Base-by-base conservation (phyloP, 2,329 filamentous ascomycete species). In the Phaeosphaeriaceae sp. region DNA sequence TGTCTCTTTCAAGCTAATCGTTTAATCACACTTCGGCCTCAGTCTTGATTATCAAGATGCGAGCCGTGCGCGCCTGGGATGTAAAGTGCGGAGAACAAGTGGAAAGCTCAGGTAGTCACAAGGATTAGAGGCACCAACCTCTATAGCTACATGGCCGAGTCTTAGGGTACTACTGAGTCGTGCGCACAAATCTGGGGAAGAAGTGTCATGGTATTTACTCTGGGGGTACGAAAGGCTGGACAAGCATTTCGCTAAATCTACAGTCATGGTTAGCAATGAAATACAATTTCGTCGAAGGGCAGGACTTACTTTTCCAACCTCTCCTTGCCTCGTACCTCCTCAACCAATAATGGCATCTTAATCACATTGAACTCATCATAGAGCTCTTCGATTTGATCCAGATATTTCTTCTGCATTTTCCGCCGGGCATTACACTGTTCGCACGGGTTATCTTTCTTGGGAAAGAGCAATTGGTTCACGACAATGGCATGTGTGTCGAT, bases 331-430 rank as follows among this genome's bases (percentile, higher is more conserved):
- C 94, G 82, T 8, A 99, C 92, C 78, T 99, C 94, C 74, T 99
- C 93, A 1, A 96, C 90, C 51, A 99, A 78, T 67, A 99, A 76
- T 30, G 94, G 94, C 92, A 99, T 97, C 81, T 93, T 93, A 62
- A 99, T 93, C 32, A 99, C 92, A 72, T 99, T 96, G 79, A 99
- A 99, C 75, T 99, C 94, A 70, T 97, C 92, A 73, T 99, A 99
- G 50, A 99, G 78, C 79, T 99, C 94, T 77, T 96, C 92, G 67
- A 97, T 97, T 81, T 99, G 93, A 71, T 97, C 92, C 35, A 99
- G 82, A 72, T 99, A 99, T 80, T 99, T 99, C 81, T 92, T 94
- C 81, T 99, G 94, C 94, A 99, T 99, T 81, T 95, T 95, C 68
- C 92, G 82, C 58, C 94, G 82, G 37, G 94, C 89, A 71, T 92